Evolutionary conservation across 2,329 filamentous ascomycete genomes (phyloP).

Genomic region (Monosporascus sp.): DNA sequence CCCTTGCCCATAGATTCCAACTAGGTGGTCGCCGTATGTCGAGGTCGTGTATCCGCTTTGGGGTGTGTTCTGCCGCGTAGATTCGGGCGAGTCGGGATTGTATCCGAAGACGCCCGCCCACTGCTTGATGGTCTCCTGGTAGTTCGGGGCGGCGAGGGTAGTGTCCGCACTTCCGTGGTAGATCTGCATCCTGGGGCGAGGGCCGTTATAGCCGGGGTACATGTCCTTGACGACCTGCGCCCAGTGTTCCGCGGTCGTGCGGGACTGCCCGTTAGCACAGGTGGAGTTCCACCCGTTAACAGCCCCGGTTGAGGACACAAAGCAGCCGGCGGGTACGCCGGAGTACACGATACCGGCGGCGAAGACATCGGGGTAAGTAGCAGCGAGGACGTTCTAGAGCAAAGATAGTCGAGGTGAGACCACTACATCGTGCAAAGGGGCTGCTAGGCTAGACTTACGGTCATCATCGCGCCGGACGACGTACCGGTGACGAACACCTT

Average conservation of each 20-base stretch:
- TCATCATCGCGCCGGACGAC: slow-evolving; percentile 47
- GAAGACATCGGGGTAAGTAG: slow-evolving; percentile 43
- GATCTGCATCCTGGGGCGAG: slow-evolving; percentile 25
- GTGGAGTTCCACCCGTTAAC: slow-evolving; percentile 44
- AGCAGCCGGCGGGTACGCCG: slow-evolving; percentile 40
- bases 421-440: too few species aligned
- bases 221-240: slow-evolving; percentile 38
- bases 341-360: slow-evolving; percentile 38
- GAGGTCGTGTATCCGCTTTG: slow-evolving; percentile 6
- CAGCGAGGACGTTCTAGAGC: slow-evolving; percentile 36
- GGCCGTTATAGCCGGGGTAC: slow-evolving; percentile 27
- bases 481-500: slow-evolving; percentile 50
- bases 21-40: slow-evolving; percentile 9
- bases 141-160: slow-evolving; percentile 11
- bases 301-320: slow-evolving; percentile 33
- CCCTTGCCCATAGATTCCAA: slow-evolving; percentile 5
- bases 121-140: slow-evolving; percentile 24
- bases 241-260: slow-evolving; percentile 42
- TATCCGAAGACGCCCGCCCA: slow-evolving; percentile 32
- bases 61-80: slow-evolving; percentile 3
- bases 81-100: slow-evolving; percentile 1
- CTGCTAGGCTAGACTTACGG: slow-evolving; percentile 19
- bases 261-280: slow-evolving; percentile 42
- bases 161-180: slow-evolving; percentile 27
- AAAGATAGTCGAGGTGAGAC: too few species aligned